Evolutionary conservation across 306 rosid genomes (phyloP), one percentile per base, ranked within the genome.

Genomic region (Abrus precatorius): DNA sequence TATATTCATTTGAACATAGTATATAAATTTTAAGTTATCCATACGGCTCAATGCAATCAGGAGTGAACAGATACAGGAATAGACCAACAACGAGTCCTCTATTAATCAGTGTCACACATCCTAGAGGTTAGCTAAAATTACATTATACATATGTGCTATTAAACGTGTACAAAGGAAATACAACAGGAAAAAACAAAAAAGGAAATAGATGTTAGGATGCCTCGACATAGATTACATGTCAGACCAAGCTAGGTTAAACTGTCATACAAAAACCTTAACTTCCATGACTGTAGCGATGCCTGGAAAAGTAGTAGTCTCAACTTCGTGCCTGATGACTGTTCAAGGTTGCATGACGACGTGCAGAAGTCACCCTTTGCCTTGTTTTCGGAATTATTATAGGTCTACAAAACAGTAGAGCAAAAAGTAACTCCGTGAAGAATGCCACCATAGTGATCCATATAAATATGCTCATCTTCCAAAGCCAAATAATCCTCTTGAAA

Each of bases 401-500:
- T 48, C 90, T 83, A 75, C 97, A 94, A 81, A 89, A 94, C 9
- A 91, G 63, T 47, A 92, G 85, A 63, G 84, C 59, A 84, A 85
- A 82, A 72, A 91, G 80, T 65, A 90, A 80, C 75, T 84, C 89
- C 72, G 73, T 81, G 59, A 82, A 70, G 74, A 92, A 90, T 12
- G 80, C 47, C 71, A 82, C 69, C 88, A 90, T 90, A 47, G 87
- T 54, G 50, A 84, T 81, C 98, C 98, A 94, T 49, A 92, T 50
- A 66, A 80, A 94, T 50, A 94, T 72, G 28, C 91, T 90, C 77
- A 81, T 86, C 95, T 86, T 94, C 98, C 97, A 94, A 72, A 70
- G 54, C 97, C 97, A 94, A 41, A 93, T 40, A 44, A 92, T 64
- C 87, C 88, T 84, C 84, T 74, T 88, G 29, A 90, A 80, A 11